phyloP scores from a whole-genome alignment of 495 filamentous ascomycete genomes.

The Thermochaetoides thermophila region DNA sequence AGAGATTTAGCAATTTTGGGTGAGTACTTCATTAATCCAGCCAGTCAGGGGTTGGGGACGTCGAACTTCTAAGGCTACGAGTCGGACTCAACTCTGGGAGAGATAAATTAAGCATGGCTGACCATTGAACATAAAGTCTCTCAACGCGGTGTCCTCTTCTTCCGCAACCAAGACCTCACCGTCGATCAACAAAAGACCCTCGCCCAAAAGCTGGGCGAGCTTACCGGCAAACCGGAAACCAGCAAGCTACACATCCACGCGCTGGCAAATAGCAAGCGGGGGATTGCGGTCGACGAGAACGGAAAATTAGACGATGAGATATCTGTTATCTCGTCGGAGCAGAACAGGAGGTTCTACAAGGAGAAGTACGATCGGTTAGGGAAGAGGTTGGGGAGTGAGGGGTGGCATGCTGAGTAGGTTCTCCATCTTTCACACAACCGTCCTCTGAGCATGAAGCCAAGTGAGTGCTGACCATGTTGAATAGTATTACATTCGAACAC shows the following conservation, averaged over 20 bases:
- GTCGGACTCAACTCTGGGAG: too few relatives aligned
- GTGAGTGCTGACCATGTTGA: too few relatives aligned
- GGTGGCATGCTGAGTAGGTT: too few relatives aligned
- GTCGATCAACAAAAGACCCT: constrained; percentile 57
- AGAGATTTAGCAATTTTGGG: constrained; percentile 45
- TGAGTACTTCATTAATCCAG: too few relatives aligned
- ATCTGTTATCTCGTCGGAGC: constrained; percentile 50
- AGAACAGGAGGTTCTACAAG: constrained; percentile 41
- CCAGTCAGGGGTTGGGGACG: too few relatives aligned
- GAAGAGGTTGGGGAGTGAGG: too few relatives aligned
- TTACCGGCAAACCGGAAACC: constrained; percentile 50
- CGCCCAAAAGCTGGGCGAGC: constrained; percentile 46
- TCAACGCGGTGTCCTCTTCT: constrained; percentile 68
- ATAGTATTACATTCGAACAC: constrained; percentile 57
- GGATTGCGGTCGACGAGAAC: constrained; percentile 38
- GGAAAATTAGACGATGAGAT: constrained; percentile 54
- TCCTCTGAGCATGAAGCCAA: too few relatives aligned
- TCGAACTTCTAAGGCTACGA: too few relatives aligned
- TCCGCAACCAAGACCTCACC: constrained; percentile 56
- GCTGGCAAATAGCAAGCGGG: constrained; percentile 49
- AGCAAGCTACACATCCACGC: constrained; percentile 63
- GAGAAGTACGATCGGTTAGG: too few relatives aligned
- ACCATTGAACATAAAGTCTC: constrained; percentile 39
- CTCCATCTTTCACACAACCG: too few relatives aligned
- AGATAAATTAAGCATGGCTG: too few relatives aligned